These are phyloP conservation scores for Fusarium devonianum DNA, from an alignment of 2,329 filamentous ascomycete species.

Conservation along the genomic window DNA sequence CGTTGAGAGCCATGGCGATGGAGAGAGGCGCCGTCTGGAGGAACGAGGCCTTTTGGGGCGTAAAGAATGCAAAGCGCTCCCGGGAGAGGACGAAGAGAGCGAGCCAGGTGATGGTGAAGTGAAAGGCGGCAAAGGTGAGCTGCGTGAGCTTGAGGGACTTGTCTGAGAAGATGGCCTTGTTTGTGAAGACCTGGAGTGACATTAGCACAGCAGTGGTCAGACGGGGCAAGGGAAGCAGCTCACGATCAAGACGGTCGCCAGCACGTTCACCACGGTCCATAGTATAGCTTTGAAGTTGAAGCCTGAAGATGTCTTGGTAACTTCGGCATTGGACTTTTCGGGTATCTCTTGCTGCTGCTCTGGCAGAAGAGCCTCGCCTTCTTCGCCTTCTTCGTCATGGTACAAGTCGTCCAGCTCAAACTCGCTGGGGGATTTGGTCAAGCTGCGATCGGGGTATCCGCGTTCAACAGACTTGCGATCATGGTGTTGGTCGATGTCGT, in stretches of 20 bases:
- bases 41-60: conserved; percentile 61
- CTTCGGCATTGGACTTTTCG: background rate
- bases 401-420: conserved; percentile 3
- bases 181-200: conserved; percentile 67
- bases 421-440: conserved; percentile 2
- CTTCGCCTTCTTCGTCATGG: conserved; percentile 3
- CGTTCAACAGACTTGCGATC: background rate
- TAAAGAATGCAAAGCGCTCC: conserved; percentile 66
- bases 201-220: conserved; percentile 20
- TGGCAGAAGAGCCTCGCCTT: background rate
- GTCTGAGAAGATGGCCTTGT: conserved; percentile 73
- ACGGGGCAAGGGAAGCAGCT: conserved; percentile 26
- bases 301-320: background rate
- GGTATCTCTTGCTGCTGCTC: background rate
- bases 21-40: conserved; percentile 69
- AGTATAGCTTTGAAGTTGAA: background rate
- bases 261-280: conserved; percentile 68
- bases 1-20: conserved; percentile 71
- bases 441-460: background rate
- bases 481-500: background rate
- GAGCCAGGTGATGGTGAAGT: conserved; percentile 71
- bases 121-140: conserved; percentile 71
- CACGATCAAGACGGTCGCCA: conserved; percentile 70
- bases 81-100: conserved; percentile 69
- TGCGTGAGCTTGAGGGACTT: conserved; percentile 64